A percentile compares a stretch with the other conserved stretches of the same genome.
phyloP scores from a whole-genome alignment of 2,329 filamentous ascomycete genomes.

The Penicillium palitans region DNA sequence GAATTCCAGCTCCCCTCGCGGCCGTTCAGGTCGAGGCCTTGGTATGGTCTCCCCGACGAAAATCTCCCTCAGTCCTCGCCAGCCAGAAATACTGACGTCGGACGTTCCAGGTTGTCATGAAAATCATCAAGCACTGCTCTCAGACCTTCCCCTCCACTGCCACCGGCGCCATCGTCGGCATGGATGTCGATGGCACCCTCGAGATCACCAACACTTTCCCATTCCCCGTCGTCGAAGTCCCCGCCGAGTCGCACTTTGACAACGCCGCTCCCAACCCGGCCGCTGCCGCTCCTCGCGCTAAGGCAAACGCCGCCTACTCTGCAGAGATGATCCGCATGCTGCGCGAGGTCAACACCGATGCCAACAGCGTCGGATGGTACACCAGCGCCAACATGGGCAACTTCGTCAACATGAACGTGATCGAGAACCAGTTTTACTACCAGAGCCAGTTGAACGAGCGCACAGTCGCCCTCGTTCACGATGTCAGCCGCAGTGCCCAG shows the following conservation, averaged over 20 bases:
- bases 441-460: conserved; percentile 87
- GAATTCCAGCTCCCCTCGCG: conserved; percentile 72
- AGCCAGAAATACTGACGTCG: conserved; percentile 31
- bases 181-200: conserved; percentile 79
- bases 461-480: conserved; percentile 87
- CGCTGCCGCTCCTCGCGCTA: conserved; percentile 85
- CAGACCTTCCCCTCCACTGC: conserved; percentile 83
- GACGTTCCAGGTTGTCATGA: conserved; percentile 77
- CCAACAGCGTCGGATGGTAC: conserved; percentile 98
- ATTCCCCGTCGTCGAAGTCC: conserved; percentile 79
- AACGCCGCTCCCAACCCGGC: conserved; percentile 69
- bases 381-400: conserved; percentile 98
- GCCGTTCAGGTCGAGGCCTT: conserved; percentile 92
- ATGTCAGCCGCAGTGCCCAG: conserved; percentile 92
- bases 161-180: conserved; percentile 87
- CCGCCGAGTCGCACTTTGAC: conserved; percentile 70
- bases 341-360: conserved; percentile 96
- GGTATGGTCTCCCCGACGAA: conserved; percentile 57
- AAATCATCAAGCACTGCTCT: conserved; percentile 95
- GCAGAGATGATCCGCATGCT: conserved; percentile 96
- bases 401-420: conserved; percentile 90
- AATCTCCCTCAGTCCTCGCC: conserved; percentile 32
- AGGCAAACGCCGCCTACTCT: conserved; percentile 85
- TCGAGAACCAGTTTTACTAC: conserved; percentile 98
- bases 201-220: conserved; percentile 95